phyloP scores from a whole-genome alignment of 352 stramenopile species.

The Thalassiosira hispida region DNA sequence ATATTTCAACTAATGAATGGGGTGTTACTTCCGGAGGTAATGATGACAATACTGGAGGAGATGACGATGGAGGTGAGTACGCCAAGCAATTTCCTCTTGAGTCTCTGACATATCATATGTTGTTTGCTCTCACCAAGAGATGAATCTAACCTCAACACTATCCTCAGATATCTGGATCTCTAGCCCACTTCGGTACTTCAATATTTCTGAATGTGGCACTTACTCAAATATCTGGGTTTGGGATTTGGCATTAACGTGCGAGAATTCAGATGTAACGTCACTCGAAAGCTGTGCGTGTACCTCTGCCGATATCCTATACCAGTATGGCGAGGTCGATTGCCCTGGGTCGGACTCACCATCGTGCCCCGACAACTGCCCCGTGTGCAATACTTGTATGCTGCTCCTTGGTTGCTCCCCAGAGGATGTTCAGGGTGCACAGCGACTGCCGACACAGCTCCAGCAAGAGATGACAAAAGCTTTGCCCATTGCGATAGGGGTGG shows the following conservation, averaged over 20 bases:
- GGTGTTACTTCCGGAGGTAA: neutral
- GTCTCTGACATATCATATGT: too few relatives aligned
- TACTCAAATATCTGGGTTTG: conserved; percentile 70
- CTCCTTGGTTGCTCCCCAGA: conserved; percentile 44
- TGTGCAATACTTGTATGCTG: conserved; percentile 65
- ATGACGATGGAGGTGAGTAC: conserved; percentile 12
- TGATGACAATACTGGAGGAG: conserved; percentile 10
- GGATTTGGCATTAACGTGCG: conserved; percentile 66
- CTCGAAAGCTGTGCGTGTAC: conserved; percentile 60
- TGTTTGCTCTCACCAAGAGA: too few relatives aligned
- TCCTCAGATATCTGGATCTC: neutral
- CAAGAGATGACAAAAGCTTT: conserved; percentile 10
- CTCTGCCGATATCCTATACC: conserved; percentile 54
- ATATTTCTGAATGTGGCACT: conserved; percentile 65
- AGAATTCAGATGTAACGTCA: conserved; percentile 26
- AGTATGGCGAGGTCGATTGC: conserved; percentile 38
- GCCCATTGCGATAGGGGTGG: conserved; percentile 25
- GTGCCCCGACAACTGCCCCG: conserved; percentile 60
- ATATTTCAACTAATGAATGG: neutral
- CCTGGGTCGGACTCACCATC: neutral
- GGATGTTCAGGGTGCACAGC: neutral
- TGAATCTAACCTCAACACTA: conserved; percentile 16
- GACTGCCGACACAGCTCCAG: neutral
- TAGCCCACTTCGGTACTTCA: conserved; percentile 47
- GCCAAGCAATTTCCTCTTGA: neutral